A percentile compares a stretch with the other conserved stretches of the same genome.
These are phyloP conservation scores for Salvia hispanica DNA, from an alignment of 257 asterid genomes.

Conservation along the genomic window DNA sequence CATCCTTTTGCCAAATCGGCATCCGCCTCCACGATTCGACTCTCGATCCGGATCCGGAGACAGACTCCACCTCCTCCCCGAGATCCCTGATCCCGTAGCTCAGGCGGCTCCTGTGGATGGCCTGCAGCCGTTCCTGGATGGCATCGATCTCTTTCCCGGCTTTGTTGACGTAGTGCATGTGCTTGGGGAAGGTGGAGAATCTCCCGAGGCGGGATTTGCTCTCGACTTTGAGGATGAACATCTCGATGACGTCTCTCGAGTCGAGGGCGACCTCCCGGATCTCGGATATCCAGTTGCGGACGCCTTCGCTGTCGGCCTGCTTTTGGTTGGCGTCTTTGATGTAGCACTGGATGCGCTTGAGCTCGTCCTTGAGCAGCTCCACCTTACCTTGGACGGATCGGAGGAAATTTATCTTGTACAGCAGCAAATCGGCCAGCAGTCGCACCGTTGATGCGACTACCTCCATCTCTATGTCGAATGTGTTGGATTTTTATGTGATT, in stretches of 20 bases:
- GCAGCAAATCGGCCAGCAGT: no score
- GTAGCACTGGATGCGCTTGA: constrained; percentile 6
- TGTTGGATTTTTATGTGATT: no score
- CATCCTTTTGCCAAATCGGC: constrained; percentile 1
- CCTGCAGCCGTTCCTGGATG: not conserved
- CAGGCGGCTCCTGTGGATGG: not conserved
- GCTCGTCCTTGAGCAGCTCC: not conserved
- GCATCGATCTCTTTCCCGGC: not conserved
- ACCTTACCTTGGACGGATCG: not conserved
- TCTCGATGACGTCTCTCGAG: constrained; percentile 2
- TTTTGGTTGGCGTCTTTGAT: not conserved
- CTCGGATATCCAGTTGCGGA: constrained; percentile 8
- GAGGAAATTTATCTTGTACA: no score
- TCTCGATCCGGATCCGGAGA: no score
- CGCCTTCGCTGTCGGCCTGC: not conserved
- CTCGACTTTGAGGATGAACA: constrained; percentile 2
- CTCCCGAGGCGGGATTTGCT: not conserved
- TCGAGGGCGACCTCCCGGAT: constrained; percentile 14
- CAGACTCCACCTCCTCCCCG: not conserved
- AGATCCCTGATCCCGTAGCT: not conserved
- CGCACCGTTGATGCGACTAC: no score
- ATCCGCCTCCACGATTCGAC: not conserved
- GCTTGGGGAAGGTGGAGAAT: not conserved
- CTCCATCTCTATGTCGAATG: no score
- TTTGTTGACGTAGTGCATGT: not conserved